Percentiles rank a stretch among this genome's conserved stretches.
Evolutionary conservation across 2,329 filamentous ascomycete species (phyloP).

Genomic region (Sclerotinia nivalis): DNA sequence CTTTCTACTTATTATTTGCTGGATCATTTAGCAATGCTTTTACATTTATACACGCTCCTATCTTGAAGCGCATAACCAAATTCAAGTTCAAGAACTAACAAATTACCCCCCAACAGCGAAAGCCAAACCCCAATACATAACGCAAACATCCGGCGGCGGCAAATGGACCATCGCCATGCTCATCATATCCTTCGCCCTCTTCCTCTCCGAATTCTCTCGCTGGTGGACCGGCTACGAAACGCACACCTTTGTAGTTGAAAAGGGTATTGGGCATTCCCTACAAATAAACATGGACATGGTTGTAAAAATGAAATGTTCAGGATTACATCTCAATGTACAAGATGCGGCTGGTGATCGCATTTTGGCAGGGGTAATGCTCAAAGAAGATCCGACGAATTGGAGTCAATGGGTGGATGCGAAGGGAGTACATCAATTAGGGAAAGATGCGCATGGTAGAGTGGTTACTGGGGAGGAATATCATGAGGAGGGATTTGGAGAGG

Average conservation of each 20-base stretch:
- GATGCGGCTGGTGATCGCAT: constrained; percentile 93
- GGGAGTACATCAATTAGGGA: constrained; percentile 62
- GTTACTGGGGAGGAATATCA: constrained; percentile 61
- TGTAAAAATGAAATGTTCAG: constrained; percentile 80
- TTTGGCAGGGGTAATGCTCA: constrained; percentile 72
- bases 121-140: constrained; percentile 90
- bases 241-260: constrained; percentile 92
- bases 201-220: constrained; percentile 72
- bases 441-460: constrained; percentile 55
- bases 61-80: background rate
- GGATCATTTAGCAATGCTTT: background rate
- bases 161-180: constrained; percentile 90
- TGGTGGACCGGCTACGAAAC: constrained; percentile 85
- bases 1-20: background rate
- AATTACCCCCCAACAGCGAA: constrained; percentile 64
- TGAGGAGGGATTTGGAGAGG: constrained; percentile 72
- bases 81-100: background rate
- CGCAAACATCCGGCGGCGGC: constrained; percentile 79
- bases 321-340: constrained; percentile 96
- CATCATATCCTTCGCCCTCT: constrained; percentile 70
- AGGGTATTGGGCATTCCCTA: constrained; percentile 80
- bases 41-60: background rate
- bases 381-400: constrained; percentile 79
- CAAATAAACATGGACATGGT: constrained; percentile 97
- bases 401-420: constrained; percentile 73